Percentiles rank a stretch among this genome's conserved stretches.
Conservation (phyloP, 148 eudicot species). For the Tetragonia tetragonoides region DNA sequence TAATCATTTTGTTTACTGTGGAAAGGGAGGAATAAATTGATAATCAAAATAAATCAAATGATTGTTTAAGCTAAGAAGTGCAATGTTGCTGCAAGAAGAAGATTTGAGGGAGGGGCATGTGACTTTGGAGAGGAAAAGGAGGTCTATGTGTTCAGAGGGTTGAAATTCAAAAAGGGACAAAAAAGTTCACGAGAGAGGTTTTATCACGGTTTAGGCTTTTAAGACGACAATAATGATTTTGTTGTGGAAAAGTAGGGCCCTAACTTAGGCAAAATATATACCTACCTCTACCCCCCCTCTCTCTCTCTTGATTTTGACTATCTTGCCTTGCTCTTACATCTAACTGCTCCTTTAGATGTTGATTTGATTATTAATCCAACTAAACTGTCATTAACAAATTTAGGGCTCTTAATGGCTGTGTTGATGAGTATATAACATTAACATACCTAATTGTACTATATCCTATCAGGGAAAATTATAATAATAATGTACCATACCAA, state of each 20-base stretch:
- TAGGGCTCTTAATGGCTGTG: no score
- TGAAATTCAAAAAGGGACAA: slow-evolving; percentile 26
- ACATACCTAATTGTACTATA: no score
- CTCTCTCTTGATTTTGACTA: slow-evolving; percentile 13
- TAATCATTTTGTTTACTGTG: no score
- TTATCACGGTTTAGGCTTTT: slow-evolving; percentile 51
- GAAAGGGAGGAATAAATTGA: not conserved
- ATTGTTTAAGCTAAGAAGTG: not conserved
- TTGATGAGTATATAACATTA: no score
- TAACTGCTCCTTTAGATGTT: not conserved
- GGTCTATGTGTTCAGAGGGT: slow-evolving; percentile 19
- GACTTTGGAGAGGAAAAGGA: slow-evolving; percentile 22
- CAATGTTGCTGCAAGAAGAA: no score
- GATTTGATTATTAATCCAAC: slow-evolving; percentile 11
- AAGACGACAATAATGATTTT: slow-evolving; percentile 32
- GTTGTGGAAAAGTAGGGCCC: slow-evolving; percentile 15
- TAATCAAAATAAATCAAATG: not conserved
- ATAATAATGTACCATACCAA: no score
- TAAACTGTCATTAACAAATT: not conserved
- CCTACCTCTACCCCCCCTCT: no score
- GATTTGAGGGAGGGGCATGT: slow-evolving; percentile 16
- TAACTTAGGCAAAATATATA: not conserved
- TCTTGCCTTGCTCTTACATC: not conserved
- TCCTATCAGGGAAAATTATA: no score
- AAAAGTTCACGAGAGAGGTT: slow-evolving; percentile 20